Evolutionary conservation across 768 basidiomycete species (phyloP).

Genomic region (Auriscalpium orientale): DNA sequence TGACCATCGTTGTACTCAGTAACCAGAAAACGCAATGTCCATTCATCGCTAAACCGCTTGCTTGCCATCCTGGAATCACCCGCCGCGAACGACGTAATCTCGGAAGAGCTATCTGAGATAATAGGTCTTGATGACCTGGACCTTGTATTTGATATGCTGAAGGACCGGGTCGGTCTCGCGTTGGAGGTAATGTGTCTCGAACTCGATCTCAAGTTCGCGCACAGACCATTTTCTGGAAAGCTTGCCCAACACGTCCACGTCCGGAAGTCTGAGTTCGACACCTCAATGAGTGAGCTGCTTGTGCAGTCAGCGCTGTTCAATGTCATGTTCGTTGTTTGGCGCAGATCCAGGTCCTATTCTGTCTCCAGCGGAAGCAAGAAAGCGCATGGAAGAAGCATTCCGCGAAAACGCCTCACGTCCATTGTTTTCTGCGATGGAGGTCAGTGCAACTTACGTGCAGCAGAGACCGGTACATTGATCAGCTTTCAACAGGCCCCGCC

Average conservation of each 20-base stretch:
- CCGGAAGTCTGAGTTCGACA: too few species aligned
- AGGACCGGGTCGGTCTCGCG: conserved; percentile 41
- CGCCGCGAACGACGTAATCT: conserved; percentile 61
- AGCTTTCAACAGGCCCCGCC: conserved; percentile 34
- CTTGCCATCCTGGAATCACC: conserved; percentile 38
- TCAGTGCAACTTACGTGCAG: conserved; percentile 21
- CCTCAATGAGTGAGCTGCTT: too few species aligned
- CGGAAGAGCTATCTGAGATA: conserved; percentile 69
- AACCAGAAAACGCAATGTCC: conserved; percentile 22
- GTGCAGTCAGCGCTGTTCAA: too few species aligned
- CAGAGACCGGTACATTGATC: background rate
- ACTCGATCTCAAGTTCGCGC: too few species aligned
- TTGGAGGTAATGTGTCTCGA: conserved; percentile 35
- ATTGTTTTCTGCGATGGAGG: conserved; percentile 50
- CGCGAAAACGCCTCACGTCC: conserved; percentile 58
- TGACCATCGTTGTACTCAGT: background rate
- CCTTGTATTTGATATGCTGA: conserved; percentile 62
- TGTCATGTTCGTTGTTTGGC: background rate
- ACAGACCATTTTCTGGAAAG: too few species aligned
- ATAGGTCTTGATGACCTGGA: conserved; percentile 83
- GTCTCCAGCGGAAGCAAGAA: conserved; percentile 30
- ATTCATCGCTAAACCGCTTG: conserved; percentile 20
- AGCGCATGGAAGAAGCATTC: conserved; percentile 55
- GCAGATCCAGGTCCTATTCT: conserved; percentile 2
- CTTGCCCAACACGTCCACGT: too few species aligned